Evolutionary conservation across 805 yeast species (phyloP).

Genomic region (Sugiyamaella chiloensis): DNA sequence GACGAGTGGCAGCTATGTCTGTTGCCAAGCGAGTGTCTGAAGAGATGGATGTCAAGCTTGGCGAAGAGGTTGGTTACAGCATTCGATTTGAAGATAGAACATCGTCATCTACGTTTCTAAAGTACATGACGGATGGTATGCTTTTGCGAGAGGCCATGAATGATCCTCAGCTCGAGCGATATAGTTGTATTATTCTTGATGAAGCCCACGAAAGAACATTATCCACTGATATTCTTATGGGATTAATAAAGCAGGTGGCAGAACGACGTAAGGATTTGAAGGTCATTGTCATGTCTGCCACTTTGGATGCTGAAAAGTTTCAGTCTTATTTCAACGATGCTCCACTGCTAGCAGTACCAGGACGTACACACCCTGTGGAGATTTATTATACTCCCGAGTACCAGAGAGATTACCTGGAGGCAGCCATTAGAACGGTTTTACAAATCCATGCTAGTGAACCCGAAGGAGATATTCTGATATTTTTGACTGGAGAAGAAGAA

Average conservation of each 20-base stretch:
- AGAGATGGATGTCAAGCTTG: constrained; percentile 90
- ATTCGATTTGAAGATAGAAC: constrained; percentile 93
- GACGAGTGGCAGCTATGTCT: constrained; percentile 99
- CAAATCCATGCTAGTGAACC: constrained; percentile 97
- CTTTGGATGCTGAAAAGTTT: constrained; percentile 94
- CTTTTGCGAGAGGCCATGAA: constrained; percentile 95
- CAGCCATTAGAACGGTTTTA: constrained; percentile 90
- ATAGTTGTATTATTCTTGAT: constrained; percentile 89
- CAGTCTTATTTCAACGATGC: constrained; percentile 84
- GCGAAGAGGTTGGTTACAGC: constrained; percentile 93
- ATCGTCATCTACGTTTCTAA: constrained; percentile 71
- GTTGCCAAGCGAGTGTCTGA: constrained; percentile 97
- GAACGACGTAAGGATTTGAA: constrained; percentile 75
- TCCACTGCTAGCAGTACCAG: constrained; percentile 94
- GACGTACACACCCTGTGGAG: constrained; percentile 97
- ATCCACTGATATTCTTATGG: constrained; percentile 96
- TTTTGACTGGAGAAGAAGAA: constrained; percentile 95
- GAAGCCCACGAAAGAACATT: constrained; percentile 98
- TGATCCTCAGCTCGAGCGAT: constrained; percentile 75
- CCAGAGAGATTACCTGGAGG: constrained; percentile 90
- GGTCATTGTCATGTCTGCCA: constrained; percentile 94
- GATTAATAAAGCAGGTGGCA: constrained; percentile 79
- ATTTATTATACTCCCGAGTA: constrained; percentile 95
- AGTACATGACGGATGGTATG: constrained; percentile 99
- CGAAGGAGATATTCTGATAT: constrained; percentile 83